Evolutionary conservation across 192 early-diverging fungal species (phyloP), one percentile per base, ranked within the genome.

Genomic region (Podila minutissima): DNA sequence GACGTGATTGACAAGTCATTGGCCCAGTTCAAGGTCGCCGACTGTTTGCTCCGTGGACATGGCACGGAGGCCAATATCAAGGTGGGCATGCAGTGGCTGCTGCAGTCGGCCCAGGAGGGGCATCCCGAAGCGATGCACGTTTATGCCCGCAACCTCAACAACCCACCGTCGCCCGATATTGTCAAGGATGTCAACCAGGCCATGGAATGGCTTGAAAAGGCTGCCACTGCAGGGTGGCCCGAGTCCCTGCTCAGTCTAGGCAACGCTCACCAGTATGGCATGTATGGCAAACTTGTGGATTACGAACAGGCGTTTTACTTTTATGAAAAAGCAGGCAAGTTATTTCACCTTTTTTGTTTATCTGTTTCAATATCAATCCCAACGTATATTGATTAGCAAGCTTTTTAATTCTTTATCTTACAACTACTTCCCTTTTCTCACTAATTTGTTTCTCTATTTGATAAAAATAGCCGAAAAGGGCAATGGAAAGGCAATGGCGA

Each of bases 1-100:
- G 77, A 81, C 49, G 67, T 81, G 22, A 81, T 81, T 60, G 77
- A 81, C 62, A 72, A 71, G 79, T 83, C 89, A 20, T 86, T 87
- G 82, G 92, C 90, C 12, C 69, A 89, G 69, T 89, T 89, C 76
- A 92, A 89, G 32, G 85, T 93, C 4, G 90, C 89, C 28, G 89
- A 90, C 53, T 90, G 88, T 68, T 72, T 83, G 62, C 37, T 83
- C 48, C 64, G 74, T 32, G 88, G 88, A n/a, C 65, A 71, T 9
- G 88, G 88, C 19, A 83, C 85, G 15, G 72, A 75, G 37, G 38
- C 65, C 48, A 84, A 86, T 32, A 60, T 69, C n/a, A 61, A 69
- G 38, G 64, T 83, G 46, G 88, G 84, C 0, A 58, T 84, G 50
- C 71, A 75, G 51, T 81, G 77, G 77, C 50, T 81, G 55, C 51